These are phyloP conservation scores for Drosera capensis DNA, from an alignment of 148 eudicot species.

Conservation along the genomic window DNA sequence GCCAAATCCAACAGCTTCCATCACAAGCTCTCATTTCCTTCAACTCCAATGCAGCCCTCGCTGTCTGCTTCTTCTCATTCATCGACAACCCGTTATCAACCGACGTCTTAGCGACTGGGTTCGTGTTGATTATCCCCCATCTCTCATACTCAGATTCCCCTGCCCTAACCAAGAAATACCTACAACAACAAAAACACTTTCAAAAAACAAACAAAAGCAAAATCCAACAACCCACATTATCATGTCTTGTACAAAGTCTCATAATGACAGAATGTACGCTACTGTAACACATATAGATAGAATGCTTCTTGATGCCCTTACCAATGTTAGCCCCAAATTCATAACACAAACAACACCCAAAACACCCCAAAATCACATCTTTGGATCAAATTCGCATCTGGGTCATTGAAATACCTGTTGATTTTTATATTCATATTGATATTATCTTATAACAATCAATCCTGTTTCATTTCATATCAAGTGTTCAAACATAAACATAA, in stretches of 20 bases:
- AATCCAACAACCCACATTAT: neutral
- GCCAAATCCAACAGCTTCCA: conserved; percentile 94
- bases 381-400: neutral
- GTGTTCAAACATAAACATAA: no score
- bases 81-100: conserved; percentile 74
- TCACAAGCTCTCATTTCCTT: conserved; percentile 71
- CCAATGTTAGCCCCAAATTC: neutral
- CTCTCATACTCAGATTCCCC: conserved; percentile 89
- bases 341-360: neutral
- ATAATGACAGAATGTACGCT: neutral
- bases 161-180: conserved; percentile 93
- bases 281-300: no score
- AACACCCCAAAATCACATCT: neutral
- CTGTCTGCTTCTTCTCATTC: conserved; percentile 56
- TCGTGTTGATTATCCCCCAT: conserved; percentile 76
- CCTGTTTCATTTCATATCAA: no score
- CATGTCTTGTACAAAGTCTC: neutral
- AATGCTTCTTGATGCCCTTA: neutral
- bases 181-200: conserved; percentile 11
- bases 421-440: no score
- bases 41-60: conserved; percentile 55
- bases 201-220: neutral
- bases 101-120: conserved; percentile 91
- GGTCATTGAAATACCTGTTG: conserved; percentile 36
- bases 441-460: no score